Base-by-base conservation (phyloP, 495 filamentous ascomycete species). In the Aspergillus avenaceus region DNA sequence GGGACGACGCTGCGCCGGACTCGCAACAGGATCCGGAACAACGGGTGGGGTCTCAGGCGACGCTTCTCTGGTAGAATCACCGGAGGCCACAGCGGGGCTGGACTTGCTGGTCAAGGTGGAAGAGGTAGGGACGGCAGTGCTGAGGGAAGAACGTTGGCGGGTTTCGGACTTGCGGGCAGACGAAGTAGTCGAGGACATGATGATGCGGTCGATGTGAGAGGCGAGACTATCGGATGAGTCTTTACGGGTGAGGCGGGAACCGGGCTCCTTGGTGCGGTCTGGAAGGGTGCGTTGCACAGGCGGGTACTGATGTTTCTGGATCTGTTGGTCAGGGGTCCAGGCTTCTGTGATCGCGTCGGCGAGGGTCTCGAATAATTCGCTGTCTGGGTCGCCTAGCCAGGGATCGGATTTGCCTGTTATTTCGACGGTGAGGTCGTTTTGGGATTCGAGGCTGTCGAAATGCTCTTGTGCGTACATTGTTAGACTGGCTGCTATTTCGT, bases 341-440 rank as follows among this genome's bases (percentile, higher is more conserved):
- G 85, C 92, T 19, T 83, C 76, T 66, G 89, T 84, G 41, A 97
- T 84, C 0, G 92, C 95, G 49, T 86, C 78, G 55, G 96, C 90
- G 1, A 97, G 79, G 0, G 90, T 95, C 29, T 83, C 81, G 60
- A 96, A 98, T 55, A 96, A 90, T 56, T 91, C 81, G 53, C 95
- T 97, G 25, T 85, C 82, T 12, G 87, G 90, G 49, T 96, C 90
- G 2, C 93, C 93, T 0, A 98, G 81, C 93, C 93, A 98, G 13
- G 93, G 88, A 60, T 98, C 93, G 1, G 93, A 92, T 64, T 89
- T 86, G 53, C 95, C 90, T 38, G 93, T 90, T 53, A 97, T 90
- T 23, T 82, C 80, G 21, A 98, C 82, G 1, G 81, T 86, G 34
- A 97, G 79, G 23, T 80, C 79, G 54, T 98, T 97, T 43, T 86